Evolutionary conservation across 805 yeast genomes (phyloP), one percentile per base, ranked within the genome.

Genomic region (Ogataea angusta): DNA sequence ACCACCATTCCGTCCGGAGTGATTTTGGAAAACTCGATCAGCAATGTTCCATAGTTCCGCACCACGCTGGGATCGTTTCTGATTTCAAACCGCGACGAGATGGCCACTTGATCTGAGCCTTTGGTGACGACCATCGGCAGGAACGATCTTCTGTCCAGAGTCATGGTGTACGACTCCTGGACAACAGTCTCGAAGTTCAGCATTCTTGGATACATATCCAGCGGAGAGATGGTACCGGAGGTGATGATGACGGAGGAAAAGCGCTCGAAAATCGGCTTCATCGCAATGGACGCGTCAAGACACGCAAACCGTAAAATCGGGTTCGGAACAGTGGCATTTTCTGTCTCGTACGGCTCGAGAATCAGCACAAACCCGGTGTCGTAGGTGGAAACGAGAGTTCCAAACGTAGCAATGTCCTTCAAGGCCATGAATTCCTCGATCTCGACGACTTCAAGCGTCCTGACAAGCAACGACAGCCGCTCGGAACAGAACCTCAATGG

Each of bases 1-100:
- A 93, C 97, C 35, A 93, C 99, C 75, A 93, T 70, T 4, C 99
- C 99, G 66, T 93, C 99, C 0, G 99, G 99, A 0, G 97, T 91
- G 38, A 88, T 83, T 55, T 93, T 93, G 10, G 98, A 77, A 60
- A 89, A 91, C 63, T 93, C 98, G 35, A 93, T 83, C 41, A 93
- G 66, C 54, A 93, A 70, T 3, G 95, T 86, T 3, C 99, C 99
- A 62, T 93, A 93, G 63, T 93, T 93, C 60, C 99, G 78, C 25
- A 93, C 98, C 40, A 93, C 96, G 55, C 96, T 86, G 4, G 99
- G 99, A 62, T 93, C 99, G 58, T 93, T 93, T 62, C 99, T 74
- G 46, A 93, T 93, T 65, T 93, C 97, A 62, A 93, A 93, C 56
- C 97, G 76, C 0, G 99, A 91, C 2, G 96, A 85, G 12, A 93